Evolutionary conservation across 805 yeast species (phyloP).

Genomic region (Candida montana): DNA sequence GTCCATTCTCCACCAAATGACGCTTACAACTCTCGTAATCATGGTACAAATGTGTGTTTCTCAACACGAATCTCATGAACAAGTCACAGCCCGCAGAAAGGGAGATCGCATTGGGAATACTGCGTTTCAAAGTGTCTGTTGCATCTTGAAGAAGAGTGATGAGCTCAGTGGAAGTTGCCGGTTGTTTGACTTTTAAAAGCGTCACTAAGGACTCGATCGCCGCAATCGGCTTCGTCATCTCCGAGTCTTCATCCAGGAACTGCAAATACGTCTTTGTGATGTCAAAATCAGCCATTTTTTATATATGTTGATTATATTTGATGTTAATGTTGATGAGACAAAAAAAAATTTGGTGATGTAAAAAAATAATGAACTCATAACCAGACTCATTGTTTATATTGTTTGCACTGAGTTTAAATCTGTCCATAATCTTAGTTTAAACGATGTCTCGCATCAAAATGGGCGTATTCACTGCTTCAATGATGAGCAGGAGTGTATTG

Average conservation of each 20-base stretch:
- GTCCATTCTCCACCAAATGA: slow-evolving; percentile 90
- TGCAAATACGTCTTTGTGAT: slow-evolving; percentile 75
- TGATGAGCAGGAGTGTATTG: too few relatives aligned
- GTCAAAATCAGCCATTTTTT: slow-evolving; percentile 49
- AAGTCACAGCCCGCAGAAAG: slow-evolving; percentile 96
- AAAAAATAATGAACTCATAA: too few relatives aligned
- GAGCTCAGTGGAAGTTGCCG: slow-evolving; percentile 90
- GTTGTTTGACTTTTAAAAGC: slow-evolving; percentile 73
- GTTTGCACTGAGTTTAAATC: too few relatives aligned
- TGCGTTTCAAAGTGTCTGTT: slow-evolving; percentile 62
- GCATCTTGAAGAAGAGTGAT: slow-evolving; percentile 77
- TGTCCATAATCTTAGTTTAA: too few relatives aligned
- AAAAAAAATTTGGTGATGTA: background rate
- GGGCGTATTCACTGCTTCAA: too few relatives aligned
- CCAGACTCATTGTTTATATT: too few relatives aligned
- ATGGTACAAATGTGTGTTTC: slow-evolving; percentile 79
- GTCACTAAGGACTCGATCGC: slow-evolving; percentile 94
- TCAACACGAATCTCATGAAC: slow-evolving; percentile 86
- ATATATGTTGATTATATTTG: background rate
- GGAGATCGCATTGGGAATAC: slow-evolving; percentile 88
- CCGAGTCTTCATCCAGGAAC: slow-evolving; percentile 85
- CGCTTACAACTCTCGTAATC: slow-evolving; percentile 94
- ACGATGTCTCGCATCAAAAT: too few relatives aligned
- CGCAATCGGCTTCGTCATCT: slow-evolving; percentile 98
- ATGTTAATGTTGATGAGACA: background rate